Evolutionary conservation across 2,329 filamentous ascomycete species (phyloP).

Genomic region (Didymella arachidicola): DNA sequence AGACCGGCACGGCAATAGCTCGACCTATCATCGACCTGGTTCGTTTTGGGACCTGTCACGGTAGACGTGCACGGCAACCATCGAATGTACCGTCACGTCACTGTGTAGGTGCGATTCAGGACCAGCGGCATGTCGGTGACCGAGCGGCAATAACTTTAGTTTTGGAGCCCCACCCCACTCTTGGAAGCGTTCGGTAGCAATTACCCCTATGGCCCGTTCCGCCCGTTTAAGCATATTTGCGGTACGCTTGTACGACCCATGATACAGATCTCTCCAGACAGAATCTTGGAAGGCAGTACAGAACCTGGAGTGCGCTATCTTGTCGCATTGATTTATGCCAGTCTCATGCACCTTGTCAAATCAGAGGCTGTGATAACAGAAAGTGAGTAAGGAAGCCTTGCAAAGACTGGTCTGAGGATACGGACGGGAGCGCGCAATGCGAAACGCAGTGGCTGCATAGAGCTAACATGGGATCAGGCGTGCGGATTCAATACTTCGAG

Average conservation of each 20-base stretch:
- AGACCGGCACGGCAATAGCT: background rate
- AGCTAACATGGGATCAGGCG: background rate
- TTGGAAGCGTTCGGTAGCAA: background rate
- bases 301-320: background rate
- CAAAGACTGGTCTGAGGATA: background rate
- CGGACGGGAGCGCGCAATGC: background rate
- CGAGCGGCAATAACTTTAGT: background rate
- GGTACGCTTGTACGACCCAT: background rate
- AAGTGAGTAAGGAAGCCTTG: background rate
- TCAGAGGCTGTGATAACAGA: background rate
- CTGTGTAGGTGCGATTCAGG: background rate
- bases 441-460: background rate
- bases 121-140: background rate
- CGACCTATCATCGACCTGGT: background rate
- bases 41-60: background rate
- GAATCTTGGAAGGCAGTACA: background rate
- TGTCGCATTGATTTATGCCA: background rate
- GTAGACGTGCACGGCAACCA: background rate
- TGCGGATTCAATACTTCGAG: background rate
- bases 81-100: too few species aligned
- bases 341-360: background rate
- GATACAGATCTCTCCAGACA: background rate
- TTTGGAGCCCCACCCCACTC: background rate
- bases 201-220: background rate
- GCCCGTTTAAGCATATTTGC: background rate